Conservation (phyloP, 495 filamentous ascomycete species). For the Aspergillus sclerotiicarbonarius region DNA sequence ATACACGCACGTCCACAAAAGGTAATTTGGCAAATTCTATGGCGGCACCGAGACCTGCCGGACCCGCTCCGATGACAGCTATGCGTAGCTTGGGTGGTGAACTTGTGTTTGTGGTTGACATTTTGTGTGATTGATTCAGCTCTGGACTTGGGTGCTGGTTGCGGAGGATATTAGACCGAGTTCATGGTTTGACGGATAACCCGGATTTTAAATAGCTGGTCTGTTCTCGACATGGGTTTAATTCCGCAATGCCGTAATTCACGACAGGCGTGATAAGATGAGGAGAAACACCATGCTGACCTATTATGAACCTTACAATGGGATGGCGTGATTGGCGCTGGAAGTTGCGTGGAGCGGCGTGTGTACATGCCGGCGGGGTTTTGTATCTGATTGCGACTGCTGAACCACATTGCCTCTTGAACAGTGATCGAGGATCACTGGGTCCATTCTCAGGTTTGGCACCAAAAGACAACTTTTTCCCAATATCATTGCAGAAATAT, state of each 20-base stretch:
- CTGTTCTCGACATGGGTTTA: not conserved
- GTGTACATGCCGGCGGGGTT: no score
- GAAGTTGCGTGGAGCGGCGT: not conserved
- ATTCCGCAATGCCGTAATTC: no score
- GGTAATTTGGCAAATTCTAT: conserved; percentile 48
- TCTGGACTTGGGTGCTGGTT: not conserved
- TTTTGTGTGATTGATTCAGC: conserved; percentile 8
- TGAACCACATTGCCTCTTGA: not conserved
- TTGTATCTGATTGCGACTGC: no score
- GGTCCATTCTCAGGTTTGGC: no score
- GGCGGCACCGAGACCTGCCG: conserved; percentile 47
- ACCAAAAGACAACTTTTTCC: no score
- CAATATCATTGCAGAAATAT: no score
- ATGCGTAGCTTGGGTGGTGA: conserved; percentile 16
- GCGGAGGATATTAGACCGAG: not conserved
- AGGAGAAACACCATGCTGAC: not conserved
- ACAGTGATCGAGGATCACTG: no score
- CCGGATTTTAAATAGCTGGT: not conserved
- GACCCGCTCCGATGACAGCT: conserved; percentile 47
- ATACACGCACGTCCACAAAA: conserved; percentile 43
- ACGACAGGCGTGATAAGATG: not conserved
- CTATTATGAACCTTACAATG: not conserved
- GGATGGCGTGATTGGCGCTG: not conserved
- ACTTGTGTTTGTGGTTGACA: not conserved
- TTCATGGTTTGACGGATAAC: not conserved